These are phyloP conservation scores for Jamesozyma rosinii DNA, from an alignment of 805 yeast species.

Conservation along the genomic window DNA sequence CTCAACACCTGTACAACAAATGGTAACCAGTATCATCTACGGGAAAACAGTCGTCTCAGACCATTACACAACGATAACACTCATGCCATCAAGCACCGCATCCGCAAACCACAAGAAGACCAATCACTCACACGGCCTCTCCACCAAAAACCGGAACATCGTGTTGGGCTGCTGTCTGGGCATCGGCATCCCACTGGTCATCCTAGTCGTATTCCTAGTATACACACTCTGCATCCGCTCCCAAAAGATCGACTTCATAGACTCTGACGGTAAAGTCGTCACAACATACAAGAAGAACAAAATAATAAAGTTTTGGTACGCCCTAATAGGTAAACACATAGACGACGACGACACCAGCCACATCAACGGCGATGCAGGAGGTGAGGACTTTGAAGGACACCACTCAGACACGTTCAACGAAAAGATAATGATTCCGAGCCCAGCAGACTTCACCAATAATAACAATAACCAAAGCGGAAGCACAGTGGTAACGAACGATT, in stretches of 20 bases:
- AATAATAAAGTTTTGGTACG: slow-evolving; percentile 25
- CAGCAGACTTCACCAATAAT: background rate
- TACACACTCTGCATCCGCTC: slow-evolving; percentile 27
- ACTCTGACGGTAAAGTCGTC: slow-evolving; percentile 32
- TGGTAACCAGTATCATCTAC: slow-evolving; percentile 24
- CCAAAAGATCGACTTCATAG: slow-evolving; percentile 28
- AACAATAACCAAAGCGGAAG: slow-evolving; percentile 1
- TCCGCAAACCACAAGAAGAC: slow-evolving; percentile 8
- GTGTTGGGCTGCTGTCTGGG: slow-evolving; percentile 67
- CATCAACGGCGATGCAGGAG: background rate
- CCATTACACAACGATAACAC: slow-evolving; percentile 27
- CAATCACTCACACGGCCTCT: slow-evolving; percentile 32
- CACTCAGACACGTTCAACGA: slow-evolving; percentile 2
- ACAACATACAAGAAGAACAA: slow-evolving; percentile 28
- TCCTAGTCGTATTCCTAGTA: slow-evolving; percentile 16
- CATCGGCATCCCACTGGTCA: slow-evolving; percentile 52
- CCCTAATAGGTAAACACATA: slow-evolving; percentile 21
- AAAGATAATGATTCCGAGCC: background rate
- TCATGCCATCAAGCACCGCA: slow-evolving; percentile 22
- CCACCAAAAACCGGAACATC: slow-evolving; percentile 41
- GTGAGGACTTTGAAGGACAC: background rate
- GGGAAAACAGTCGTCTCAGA: slow-evolving; percentile 30
- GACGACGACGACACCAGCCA: background rate
- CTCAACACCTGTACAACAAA: background rate
- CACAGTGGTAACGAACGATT: background rate